Base-by-base conservation (phyloP, 1,284 basidiomycete species). In the Sporisorium iseilematis-ciliati region DNA sequence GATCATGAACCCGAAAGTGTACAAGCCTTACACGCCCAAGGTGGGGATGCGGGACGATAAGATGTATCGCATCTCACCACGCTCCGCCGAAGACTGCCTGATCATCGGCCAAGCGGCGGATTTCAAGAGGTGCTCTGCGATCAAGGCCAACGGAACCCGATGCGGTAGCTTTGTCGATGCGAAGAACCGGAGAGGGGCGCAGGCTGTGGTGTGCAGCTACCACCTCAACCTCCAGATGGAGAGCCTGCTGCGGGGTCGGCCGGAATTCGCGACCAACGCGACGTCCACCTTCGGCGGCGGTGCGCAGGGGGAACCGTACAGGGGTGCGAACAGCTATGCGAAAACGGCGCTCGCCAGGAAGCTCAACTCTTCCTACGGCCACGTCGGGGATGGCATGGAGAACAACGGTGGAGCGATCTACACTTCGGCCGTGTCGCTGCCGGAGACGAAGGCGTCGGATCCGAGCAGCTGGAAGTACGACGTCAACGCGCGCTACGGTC, bases 41-140 rank as follows among this genome's bases (percentile, higher is more conserved):
- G 14, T 31, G 12, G 38, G 41, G 1, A 23, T 42, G 5, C 3
- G 20, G 8, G 61, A 75, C 41, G 53, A 89, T 43, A 94, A 95
- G 75, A 90, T 95, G 25, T 89, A 98, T 7, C 93, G 93, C 0
- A 86, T 99, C 52, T 95, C 93, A 0, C 96, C 96, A 0, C 90
- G 91, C 51, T 92, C 91, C 0, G 91, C 90, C 0, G 89, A 90
- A 3, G 92, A 92, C 3, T 91, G 97, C 50, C 89, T 90, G n/a
- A 88, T 93, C 38, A 91, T 99, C 54, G 96, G 96, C 0, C 89
- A 91, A n/a, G 89, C 94, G 3, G 89, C 89, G 33, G 94, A 98
- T 84, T 88, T 97, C 2, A 92, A 93, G 0, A 90, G 90, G 86
- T 99, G 96, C 83, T 87, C 87, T 2, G 93, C 92, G 6, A 84